Evolutionary conservation across 192 early-diverging fungal species (phyloP), one percentile per base, ranked within the genome.

Genomic region (Linnemannia elongata): DNA sequence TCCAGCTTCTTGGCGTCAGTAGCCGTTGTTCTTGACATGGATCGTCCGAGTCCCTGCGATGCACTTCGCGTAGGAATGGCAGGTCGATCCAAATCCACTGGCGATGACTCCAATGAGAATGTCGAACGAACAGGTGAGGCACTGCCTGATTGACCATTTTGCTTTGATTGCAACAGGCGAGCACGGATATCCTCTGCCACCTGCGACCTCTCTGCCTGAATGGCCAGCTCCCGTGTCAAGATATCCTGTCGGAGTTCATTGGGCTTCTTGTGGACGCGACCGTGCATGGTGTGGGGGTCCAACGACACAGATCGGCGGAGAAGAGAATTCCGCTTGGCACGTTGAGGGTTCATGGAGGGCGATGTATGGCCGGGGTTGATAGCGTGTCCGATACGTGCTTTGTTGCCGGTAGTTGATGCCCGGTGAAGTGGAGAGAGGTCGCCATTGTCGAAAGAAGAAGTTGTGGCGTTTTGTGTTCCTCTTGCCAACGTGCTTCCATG

Each of bases 201-300:
- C 45, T 84, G 77, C 13, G 82, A 73, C 24, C 76, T 55, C 36
- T 80, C 79, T n/a, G 79, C 85, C 35, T 81, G 85, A 20, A 87
- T 78, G 17, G 79, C 70, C 52, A 87, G 22, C 39, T 87, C 79
- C 1, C 85, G 75, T 18, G 75, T 78, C 55, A 81, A 49, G 30
- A 81, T 77, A 42, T 81, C 85, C 3, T 87, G 85, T 30, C 79
- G 76, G 10, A 87, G 79, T 39, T 87, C 85, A 9, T 81, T 86
- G 3, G 83, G 79, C 38, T 63, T 77, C 80, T 71, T 87, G 49
- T 87, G 85, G 6, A 87, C 66, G 20, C 85, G 85, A 10, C 79
- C 85, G n/a, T 87, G 85, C 85, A 87, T 87, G 0, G 76, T 78
- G 52, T 87, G 85, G 1, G 85, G 85, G 47, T 87, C 85, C 69